A percentile compares a stretch with the other conserved stretches of the same genome.
phyloP scores from a whole-genome alignment of 768 basidiomycete genomes.

The Mycena sanguinolenta region DNA sequence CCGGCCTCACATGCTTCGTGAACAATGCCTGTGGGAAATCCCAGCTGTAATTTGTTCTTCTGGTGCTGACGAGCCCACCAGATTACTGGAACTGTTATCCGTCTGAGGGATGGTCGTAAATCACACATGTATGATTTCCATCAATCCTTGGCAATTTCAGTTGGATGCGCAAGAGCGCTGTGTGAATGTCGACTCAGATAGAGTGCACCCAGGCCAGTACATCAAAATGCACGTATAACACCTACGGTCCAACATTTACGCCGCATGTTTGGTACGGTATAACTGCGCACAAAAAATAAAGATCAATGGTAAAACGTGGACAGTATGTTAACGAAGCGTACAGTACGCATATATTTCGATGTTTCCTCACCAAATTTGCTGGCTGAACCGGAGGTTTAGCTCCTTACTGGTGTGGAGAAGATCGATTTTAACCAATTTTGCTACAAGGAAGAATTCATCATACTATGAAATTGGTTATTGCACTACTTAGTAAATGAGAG shows the following conservation, averaged over 20 bases:
- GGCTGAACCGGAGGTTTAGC: no score
- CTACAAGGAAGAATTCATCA: no score
- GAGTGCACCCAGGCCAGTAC: neutral
- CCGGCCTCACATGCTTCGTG: conserved; percentile 8
- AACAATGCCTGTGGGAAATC: conserved; percentile 10
- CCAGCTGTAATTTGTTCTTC: conserved; percentile 10
- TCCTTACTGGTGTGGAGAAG: no score
- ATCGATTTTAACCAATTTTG: no score
- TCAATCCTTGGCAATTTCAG: conserved; percentile 17
- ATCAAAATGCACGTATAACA: neutral
- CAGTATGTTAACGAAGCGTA: no score
- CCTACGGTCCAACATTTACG: neutral
- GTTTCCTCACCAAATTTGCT: no score
- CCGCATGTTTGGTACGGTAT: neutral
- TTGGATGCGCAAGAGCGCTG: conserved; percentile 12
- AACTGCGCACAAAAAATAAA: neutral
- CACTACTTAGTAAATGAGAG: no score
- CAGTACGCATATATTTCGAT: no score
- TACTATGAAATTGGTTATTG: no score
- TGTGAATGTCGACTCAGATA: neutral
- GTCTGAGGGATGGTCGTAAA: conserved; percentile 9
- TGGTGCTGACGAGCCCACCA: conserved; percentile 17
- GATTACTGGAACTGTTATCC: conserved; percentile 11
- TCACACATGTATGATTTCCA: conserved; percentile 15
- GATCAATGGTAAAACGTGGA: neutral